Percentiles rank a stretch among this genome's conserved stretches.
Conservation (phyloP, 768 basidiomycete species). For the Podaxis sp. region DNA sequence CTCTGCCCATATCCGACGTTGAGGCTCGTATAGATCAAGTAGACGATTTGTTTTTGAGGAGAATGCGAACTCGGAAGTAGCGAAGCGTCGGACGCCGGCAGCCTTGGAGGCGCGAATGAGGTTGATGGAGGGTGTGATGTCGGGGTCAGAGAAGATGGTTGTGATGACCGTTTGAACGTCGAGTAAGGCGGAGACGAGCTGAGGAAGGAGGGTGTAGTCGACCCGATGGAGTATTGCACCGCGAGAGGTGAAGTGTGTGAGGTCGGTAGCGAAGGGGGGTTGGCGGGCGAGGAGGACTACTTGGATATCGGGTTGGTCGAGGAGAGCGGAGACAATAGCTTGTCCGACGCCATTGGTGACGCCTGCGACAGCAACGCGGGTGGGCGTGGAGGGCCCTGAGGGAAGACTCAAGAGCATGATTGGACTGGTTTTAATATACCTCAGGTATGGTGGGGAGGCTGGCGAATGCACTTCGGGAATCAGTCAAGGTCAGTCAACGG, state of each 20-base stretch:
- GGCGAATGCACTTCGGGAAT: too few species aligned
- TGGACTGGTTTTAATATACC: too few species aligned
- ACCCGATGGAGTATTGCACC: background rate
- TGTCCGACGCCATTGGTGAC: constrained; percentile 8
- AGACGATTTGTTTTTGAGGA: background rate
- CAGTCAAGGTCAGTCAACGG: too few species aligned
- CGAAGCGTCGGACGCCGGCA: background rate
- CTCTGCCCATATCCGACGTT: background rate
- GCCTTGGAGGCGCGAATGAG: background rate
- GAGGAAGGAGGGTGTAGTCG: background rate
- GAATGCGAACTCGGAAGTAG: background rate
- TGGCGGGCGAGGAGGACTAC: background rate
- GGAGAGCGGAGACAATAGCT: constrained; percentile 1
- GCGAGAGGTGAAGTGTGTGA: background rate
- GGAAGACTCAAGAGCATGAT: too few species aligned
- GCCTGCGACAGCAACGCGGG: constrained; percentile 7
- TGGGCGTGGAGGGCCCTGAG: background rate
- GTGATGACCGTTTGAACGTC: background rate
- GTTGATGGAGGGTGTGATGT: background rate
- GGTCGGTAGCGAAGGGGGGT: background rate
- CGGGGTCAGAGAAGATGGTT: background rate
- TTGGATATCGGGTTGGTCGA: background rate
- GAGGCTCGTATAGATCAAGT: background rate
- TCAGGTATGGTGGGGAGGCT: too few species aligned
- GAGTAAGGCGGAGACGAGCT: background rate